Evolutionary conservation across 225 moss, liverwort and hornwort genomes (phyloP), one percentile per base, ranked within the genome.

Genomic region (Anthoceros angustus): DNA sequence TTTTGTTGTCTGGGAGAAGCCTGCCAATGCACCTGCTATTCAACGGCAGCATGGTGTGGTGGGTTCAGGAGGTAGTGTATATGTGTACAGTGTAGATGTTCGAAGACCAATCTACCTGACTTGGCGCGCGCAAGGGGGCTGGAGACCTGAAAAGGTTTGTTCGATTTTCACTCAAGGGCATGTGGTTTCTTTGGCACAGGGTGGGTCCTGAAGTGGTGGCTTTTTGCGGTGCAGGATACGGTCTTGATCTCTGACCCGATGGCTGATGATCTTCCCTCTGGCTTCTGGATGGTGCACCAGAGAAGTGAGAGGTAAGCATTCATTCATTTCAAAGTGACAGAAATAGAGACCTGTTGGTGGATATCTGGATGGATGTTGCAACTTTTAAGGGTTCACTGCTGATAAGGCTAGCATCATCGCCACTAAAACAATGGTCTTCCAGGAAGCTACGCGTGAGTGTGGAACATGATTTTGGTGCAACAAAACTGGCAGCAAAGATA

Each of bases 71-170:
- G 85, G 80, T 40, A 88, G 88, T 77, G 83, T 88, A 42, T 79
- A 82, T 72, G 78, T 91, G 25, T 86, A 91, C 74, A 82, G 72
- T 41, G 90, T 90, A 55, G 94, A 95, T 74, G 84, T 95, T 63
- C 83, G 94, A 65, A 83, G 88, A 80, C 90, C 94, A 42, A 81
- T 95, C 63, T 88, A 83, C 69, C 74, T 95, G 42, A 88, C 88
- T 40, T 91, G 94, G 94, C 76, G 86, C 32, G 88, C 84, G 45
- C 94, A 95, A 84, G 94, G 90, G 63, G 90, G 94, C n/a, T 95
- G 94, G 94, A 95, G 85, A 75, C 83, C 88, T n/a, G 90, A 90
- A 66, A 85, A 81, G 78, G 81, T 78, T 64, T 64, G 40, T 41
- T 25, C 25, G 6, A 38, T 38, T 16, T 9, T 38, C 7, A 39